A percentile compares a stretch with the other conserved stretches of the same genome.
phyloP scores from a whole-genome alignment of 345 rosid genomes.

The Gossypium raimondii region DNA sequence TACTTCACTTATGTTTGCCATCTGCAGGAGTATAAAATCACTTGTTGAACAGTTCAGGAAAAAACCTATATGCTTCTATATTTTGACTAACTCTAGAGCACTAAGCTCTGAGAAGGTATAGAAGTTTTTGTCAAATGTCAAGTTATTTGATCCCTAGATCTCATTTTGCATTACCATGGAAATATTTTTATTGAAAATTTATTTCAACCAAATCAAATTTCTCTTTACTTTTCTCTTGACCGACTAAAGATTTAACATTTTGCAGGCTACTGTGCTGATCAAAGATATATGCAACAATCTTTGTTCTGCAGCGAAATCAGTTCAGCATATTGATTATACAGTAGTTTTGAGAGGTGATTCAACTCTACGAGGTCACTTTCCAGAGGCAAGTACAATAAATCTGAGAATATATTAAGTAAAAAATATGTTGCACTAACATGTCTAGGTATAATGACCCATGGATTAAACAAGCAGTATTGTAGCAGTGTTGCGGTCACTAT shows the following conservation, averaged over 20 bases:
- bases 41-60: slow-evolving; percentile 66
- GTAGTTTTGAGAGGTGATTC: slow-evolving; percentile 96
- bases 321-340: slow-evolving; percentile 57
- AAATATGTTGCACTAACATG: slow-evolving; percentile 5
- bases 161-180: slow-evolving; percentile 1
- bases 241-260: slow-evolving; percentile 17
- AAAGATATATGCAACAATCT: slow-evolving; percentile 75
- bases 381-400: slow-evolving; percentile 55
- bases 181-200: neutral
- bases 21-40: slow-evolving; percentile 67
- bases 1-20: neutral
- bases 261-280: slow-evolving; percentile 71
- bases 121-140: slow-evolving; percentile 5
- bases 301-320: slow-evolving; percentile 50
- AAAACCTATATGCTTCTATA: slow-evolving; percentile 79
- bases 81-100: slow-evolving; percentile 87
- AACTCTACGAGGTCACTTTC: slow-evolving; percentile 96
- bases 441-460: neutral
- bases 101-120: slow-evolving; percentile 83
- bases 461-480: neutral
- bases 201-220: neutral
- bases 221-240: slow-evolving; percentile 2
- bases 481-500: neutral
- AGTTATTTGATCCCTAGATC: slow-evolving; percentile 8
- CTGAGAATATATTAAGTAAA: slow-evolving; percentile 4